Conservation (phyloP, 2,329 filamentous ascomycete species). For the Cercospora janseana region DNA sequence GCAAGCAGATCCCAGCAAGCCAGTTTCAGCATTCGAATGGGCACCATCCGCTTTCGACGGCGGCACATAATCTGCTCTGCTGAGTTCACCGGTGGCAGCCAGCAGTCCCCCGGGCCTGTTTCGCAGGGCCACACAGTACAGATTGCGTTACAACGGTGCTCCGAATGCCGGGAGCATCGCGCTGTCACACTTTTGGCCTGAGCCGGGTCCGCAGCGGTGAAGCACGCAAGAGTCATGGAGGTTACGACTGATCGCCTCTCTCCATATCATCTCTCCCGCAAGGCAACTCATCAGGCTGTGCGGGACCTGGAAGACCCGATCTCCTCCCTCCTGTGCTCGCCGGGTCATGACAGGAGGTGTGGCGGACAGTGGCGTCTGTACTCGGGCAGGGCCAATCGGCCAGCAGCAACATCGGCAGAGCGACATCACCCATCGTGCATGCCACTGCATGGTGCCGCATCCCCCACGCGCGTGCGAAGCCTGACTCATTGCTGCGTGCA, state of each 20-base stretch:
- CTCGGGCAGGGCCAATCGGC: slow-evolving; percentile 17
- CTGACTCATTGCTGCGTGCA: slow-evolving; percentile 22
- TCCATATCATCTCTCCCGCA: too few species aligned
- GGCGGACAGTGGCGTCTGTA: slow-evolving; percentile 17
- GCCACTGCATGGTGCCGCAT: slow-evolving; percentile 14
- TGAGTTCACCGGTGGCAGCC: not conserved
- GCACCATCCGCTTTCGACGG: not conserved
- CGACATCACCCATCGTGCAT: slow-evolving; percentile 21
- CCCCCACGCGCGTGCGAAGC: slow-evolving; percentile 1
- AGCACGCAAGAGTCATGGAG: too few species aligned
- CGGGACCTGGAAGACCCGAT: too few species aligned
- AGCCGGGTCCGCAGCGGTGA: too few species aligned
- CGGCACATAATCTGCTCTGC: not conserved
- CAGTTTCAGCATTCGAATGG: slow-evolving; percentile 7
- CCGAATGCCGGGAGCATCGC: too few species aligned
- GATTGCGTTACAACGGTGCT: too few species aligned
- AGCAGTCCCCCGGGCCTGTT: too few species aligned
- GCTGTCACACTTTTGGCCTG: too few species aligned
- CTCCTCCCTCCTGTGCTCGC: too few species aligned
- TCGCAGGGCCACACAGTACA: too few species aligned
- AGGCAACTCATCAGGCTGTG: too few species aligned
- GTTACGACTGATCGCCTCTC: too few species aligned
- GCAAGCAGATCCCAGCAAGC: slow-evolving; percentile 9
- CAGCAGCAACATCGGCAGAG: slow-evolving; percentile 10
- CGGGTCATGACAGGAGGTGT: slow-evolving; percentile 1